A percentile compares a stretch with the other conserved stretches of the same genome.
Conservation (phyloP, 345 rosid genomes). For the Euphorbia peplus region DNA sequence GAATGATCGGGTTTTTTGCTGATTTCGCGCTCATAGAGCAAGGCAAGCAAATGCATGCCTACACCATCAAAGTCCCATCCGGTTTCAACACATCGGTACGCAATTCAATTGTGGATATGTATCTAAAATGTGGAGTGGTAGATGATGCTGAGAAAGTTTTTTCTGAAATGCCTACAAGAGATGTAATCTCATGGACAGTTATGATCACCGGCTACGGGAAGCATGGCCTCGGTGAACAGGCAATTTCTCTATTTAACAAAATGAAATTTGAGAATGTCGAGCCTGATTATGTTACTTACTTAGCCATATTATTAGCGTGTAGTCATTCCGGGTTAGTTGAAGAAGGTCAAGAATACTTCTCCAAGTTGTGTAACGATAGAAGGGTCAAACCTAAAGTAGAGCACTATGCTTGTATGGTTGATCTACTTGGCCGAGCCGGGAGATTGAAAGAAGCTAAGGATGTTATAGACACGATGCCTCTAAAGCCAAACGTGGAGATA, state of each 20-base stretch:
- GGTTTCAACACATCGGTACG: conserved; percentile 61
- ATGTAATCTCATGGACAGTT: conserved; percentile 86
- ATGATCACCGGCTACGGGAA: conserved; percentile 91
- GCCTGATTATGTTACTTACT: conserved; percentile 75
- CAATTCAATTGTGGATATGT: conserved; percentile 81
- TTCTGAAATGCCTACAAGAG: conserved; percentile 46
- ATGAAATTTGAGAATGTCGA: conserved; percentile 49
- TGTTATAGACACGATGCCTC: conserved; percentile 63
- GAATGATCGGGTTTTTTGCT: conserved; percentile 73
- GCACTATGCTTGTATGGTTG: conserved; percentile 86
- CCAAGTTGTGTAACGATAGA: conserved; percentile 38
- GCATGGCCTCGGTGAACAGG: conserved; percentile 75
- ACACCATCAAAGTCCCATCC: conserved; percentile 51
- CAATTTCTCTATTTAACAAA: conserved; percentile 44
- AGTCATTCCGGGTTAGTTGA: conserved; percentile 79
- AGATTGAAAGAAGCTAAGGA: conserved; percentile 62
- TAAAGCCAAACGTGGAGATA: conserved; percentile 60
- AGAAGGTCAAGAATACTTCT: conserved; percentile 61
- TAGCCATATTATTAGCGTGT: conserved; percentile 80
- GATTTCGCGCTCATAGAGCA: conserved; percentile 79
- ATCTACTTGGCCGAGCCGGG: conserved; percentile 81
- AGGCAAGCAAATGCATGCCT: conserved; percentile 85
- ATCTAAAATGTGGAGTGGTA: conserved; percentile 73
- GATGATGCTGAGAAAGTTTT: conserved; percentile 68
- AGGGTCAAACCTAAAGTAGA: conserved; percentile 53